Evolutionary conservation across 78 protist genomes (phyloP).

Genomic region (Chrysochromulina parva): DNA sequence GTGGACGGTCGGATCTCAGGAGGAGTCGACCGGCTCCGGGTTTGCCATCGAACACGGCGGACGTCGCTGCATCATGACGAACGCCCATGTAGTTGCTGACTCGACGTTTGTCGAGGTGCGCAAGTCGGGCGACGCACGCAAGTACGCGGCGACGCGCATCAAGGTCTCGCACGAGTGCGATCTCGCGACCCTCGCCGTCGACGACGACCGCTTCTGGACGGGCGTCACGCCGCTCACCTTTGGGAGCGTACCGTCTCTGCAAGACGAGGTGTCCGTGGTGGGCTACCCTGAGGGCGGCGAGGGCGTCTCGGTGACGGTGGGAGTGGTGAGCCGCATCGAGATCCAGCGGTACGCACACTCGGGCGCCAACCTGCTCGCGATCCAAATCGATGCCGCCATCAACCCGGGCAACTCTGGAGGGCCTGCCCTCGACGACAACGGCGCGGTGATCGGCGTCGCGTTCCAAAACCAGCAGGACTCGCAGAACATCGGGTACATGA

Average conservation of each 20-base stretch:
- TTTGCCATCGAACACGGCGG: constrained; percentile 48
- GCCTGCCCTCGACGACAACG: constrained; percentile 62
- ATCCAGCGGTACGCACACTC: constrained; percentile 45
- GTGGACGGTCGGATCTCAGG: constrained; percentile 45
- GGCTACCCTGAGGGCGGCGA: constrained; percentile 74
- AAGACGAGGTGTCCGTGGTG: constrained; percentile 70
- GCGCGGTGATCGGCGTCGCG: constrained; percentile 74
- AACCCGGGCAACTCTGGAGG: constrained; percentile 83
- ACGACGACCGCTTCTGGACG: constrained; percentile 57
- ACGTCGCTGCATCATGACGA: constrained; percentile 51
- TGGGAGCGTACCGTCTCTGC: constrained; percentile 45
- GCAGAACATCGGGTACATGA: constrained; percentile 68
- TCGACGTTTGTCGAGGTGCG: constrained; percentile 66
- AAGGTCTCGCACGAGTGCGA: constrained; percentile 65
- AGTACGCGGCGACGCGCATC: constrained; percentile 36
- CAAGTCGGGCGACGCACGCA: constrained; percentile 66
- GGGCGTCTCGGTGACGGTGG: constrained; percentile 64
- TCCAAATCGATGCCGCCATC: constrained; percentile 85
- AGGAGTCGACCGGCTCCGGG: constrained; percentile 69
- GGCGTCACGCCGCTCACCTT: neutral
- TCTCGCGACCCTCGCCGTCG: constrained; percentile 65
- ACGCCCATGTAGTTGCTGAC: constrained; percentile 78
- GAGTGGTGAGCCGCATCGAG: constrained; percentile 77
- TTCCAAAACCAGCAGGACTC: constrained; percentile 64
- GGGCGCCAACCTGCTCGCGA: constrained; percentile 35